A percentile compares a stretch with the other conserved stretches of the same genome.
phyloP scores from a whole-genome alignment of 2,329 filamentous ascomycete species.

The Colletotrichum sp. region DNA sequence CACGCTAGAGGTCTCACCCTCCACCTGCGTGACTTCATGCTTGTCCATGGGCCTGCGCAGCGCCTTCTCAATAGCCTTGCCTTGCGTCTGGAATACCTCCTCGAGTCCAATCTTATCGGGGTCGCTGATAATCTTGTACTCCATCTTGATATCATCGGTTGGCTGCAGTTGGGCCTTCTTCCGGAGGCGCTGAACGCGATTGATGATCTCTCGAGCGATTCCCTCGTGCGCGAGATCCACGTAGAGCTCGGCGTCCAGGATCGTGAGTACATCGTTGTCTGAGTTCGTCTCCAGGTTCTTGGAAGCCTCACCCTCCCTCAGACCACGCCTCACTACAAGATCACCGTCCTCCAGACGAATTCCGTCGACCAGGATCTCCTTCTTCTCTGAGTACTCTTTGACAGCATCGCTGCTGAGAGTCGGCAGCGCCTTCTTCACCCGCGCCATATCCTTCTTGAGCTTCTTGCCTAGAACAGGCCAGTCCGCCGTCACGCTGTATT shows the following conservation, averaged over 20 bases:
- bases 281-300: constrained; percentile 85
- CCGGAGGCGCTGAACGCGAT: constrained; percentile 87
- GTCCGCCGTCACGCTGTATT: constrained; percentile 88
- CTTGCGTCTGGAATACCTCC: constrained; percentile 65
- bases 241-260: constrained; percentile 84
- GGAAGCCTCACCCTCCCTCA: constrained; percentile 74
- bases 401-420: constrained; percentile 80
- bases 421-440: constrained; percentile 90
- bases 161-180: constrained; percentile 92
- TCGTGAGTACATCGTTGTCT: constrained; percentile 87
- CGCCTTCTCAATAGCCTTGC: constrained; percentile 48
- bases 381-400: constrained; percentile 75
- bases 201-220: constrained; percentile 88
- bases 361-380: constrained; percentile 82
- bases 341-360: constrained; percentile 85
- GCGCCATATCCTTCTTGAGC: constrained; percentile 91
- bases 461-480: constrained; percentile 97
- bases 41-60: constrained; percentile 75
- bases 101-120: constrained; percentile 77
- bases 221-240: constrained; percentile 89
- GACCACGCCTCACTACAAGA: constrained; percentile 78
- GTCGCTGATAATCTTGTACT: constrained; percentile 82
- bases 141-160: constrained; percentile 95
- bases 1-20: constrained; percentile 14
- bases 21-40: constrained; percentile 26